A percentile compares a stretch with the other conserved stretches of the same genome.
Conservation (phyloP, 2,329 filamentous ascomycete species). For the Microcyclospora tardicrescens region DNA sequence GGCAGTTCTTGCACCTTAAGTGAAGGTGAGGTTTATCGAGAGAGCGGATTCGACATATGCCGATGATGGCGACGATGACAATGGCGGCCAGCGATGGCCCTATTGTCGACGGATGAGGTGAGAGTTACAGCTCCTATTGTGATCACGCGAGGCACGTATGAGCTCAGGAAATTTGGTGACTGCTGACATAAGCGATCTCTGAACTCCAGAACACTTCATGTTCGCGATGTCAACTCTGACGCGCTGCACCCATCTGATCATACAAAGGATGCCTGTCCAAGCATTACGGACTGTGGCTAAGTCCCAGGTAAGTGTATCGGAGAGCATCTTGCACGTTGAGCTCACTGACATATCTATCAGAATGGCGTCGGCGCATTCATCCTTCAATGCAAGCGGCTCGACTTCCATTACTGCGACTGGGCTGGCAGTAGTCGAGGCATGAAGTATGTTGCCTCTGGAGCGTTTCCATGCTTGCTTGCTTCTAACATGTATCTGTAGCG, state of each 20-base stretch:
- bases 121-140: too few relatives aligned
- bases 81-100: too few relatives aligned
- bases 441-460: slow-evolving; percentile 48
- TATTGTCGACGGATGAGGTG: too few relatives aligned
- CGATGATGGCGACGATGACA: too few relatives aligned
- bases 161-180: too few relatives aligned
- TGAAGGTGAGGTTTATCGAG: too few relatives aligned
- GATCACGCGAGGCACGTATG: too few relatives aligned
- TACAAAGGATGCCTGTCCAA: slow-evolving; percentile 33
- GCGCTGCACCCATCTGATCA: not conserved
- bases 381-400: slow-evolving; percentile 88
- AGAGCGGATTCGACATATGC: too few relatives aligned
- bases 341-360: slow-evolving; percentile 35
- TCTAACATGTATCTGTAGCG: slow-evolving; percentile 33
- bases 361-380: slow-evolving; percentile 97
- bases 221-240: not conserved
- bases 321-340: not conserved
- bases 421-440: slow-evolving; percentile 87
- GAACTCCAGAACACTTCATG: not conserved
- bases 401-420: slow-evolving; percentile 96
- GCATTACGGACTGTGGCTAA: slow-evolving; percentile 42
- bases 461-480: not conserved
- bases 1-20: too few relatives aligned
- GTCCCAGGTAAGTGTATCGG: slow-evolving; percentile 36
- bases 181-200: too few relatives aligned